Base-by-base conservation (phyloP, 2,329 filamentous ascomycete genomes). In the Knufia fluminis region DNA sequence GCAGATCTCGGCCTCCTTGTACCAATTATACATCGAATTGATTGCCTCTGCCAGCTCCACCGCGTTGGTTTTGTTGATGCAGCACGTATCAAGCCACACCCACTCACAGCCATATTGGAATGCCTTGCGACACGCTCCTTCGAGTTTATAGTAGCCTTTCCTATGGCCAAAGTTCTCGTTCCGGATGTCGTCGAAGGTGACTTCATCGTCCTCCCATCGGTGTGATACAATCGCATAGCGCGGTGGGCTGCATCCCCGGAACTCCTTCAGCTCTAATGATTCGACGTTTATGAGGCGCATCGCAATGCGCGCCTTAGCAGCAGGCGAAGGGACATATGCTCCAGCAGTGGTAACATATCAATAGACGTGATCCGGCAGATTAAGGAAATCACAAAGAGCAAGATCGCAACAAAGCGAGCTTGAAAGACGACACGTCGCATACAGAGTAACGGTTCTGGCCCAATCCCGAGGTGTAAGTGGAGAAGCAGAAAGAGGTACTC, bases 81-180 rank as follows among this genome's bases (percentile, higher is more conserved):
- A 57, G 41, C 54, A 58, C n/a, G 55, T 57, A 38, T 58, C 55
- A 2, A 58, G 43, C 55, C 55, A 58, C 14, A 39, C 19, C 14
- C 19, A 39, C 19, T 39, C n/a, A n/a, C 19, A 39, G 6, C 16
- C 35, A 8, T 39, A 20, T 9, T 16, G 19, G 6, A 16, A 16
- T 39, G 35, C 35, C 35, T 7, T 16, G 14, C 19, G 14, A 16
- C 35, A 20, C 7, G 35, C 35, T 16, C n/a, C 14, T 9, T 39
- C 19, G 7, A 39, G n/a, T 39, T 39, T 39, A 9, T 39, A 20
- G 35, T 8, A 39, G 35, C 35, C 35, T 8, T 39, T 39, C 35
- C 19, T 39, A 14, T 14, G 7, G 7, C 14, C 28, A 14, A 31
- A 39, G 6, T 39, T 20, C 7, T 16, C 19, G 7, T 16, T 16